Conservation (phyloP, 495 filamentous ascomycete species). For the Tuber aestivum region DNA sequence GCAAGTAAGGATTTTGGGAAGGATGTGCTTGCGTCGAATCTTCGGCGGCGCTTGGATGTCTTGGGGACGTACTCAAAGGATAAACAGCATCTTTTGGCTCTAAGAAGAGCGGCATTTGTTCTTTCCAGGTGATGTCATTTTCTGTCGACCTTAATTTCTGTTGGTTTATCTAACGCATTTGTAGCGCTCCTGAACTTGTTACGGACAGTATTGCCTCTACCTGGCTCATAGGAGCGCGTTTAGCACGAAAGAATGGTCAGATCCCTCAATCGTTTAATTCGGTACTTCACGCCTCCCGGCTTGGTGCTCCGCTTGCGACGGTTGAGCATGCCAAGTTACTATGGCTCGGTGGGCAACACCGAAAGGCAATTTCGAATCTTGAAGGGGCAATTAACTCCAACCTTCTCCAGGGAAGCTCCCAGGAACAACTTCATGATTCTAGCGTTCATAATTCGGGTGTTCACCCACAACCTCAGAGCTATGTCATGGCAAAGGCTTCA, state of each 20-base stretch:
- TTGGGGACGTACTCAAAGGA: slow-evolving; percentile 80
- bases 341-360: slow-evolving; percentile 91
- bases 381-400: slow-evolving; percentile 74
- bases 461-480: slow-evolving; percentile 8
- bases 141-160: background rate
- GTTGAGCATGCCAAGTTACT: slow-evolving; percentile 88
- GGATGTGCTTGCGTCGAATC: slow-evolving; percentile 51
- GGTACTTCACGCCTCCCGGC: slow-evolving; percentile 76
- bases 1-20: slow-evolving; percentile 44
- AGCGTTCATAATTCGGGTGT: slow-evolving; percentile 14
- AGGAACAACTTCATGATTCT: slow-evolving; percentile 9
- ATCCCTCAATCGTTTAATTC: slow-evolving; percentile 85
- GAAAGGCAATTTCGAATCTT: slow-evolving; percentile 87
- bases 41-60: slow-evolving; percentile 71
- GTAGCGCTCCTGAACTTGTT: slow-evolving; percentile 39
- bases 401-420: slow-evolving; percentile 49
- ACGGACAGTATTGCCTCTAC: slow-evolving; percentile 69
- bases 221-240: slow-evolving; percentile 78
- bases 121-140: slow-evolving; percentile 51
- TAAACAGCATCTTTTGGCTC: slow-evolving; percentile 89
- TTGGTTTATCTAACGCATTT: slow-evolving; percentile 13
- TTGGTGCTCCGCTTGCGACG: slow-evolving; percentile 76
- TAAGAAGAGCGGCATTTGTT: slow-evolving; percentile 80
- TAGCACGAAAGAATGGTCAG: slow-evolving; percentile 77
- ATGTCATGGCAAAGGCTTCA: slow-evolving; percentile 40